Evolutionary conservation across 257 asterid genomes (phyloP), one percentile per base, ranked within the genome.

Genomic region (Capsicum chinense): DNA sequence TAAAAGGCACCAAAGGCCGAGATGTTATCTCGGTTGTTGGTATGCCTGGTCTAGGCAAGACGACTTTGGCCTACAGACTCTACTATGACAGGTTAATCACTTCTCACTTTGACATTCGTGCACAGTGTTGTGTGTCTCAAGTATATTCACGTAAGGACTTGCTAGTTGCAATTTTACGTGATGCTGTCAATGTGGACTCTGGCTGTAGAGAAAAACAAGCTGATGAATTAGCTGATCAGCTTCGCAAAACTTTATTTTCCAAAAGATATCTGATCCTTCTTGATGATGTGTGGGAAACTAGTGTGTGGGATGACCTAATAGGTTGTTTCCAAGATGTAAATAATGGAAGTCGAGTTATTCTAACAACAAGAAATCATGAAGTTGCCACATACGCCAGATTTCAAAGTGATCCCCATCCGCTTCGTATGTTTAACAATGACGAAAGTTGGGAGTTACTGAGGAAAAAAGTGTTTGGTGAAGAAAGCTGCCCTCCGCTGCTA

Each of bases 21-120:
- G 88, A 86, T 37, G 39, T 73, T 4, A 26, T 86, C 12, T 79
- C 89, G 15, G 73, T 91, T 6, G 87, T 60, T 35, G 90, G 93
- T 16, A 89, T 89, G 92, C 73, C 88, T 21, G 92, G 92, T 64
- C 79, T 88, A 4, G 91, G 91, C 33, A 89, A 89, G 87, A 85
- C 88, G n/a, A 89, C 91, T 26, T 17, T 89, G 5, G 89, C 90
- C 47, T 83, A 81, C 33, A 83, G 85, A 37, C 8, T 88, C 15
- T 88, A 79, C 79, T 44, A 64, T 62, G 81, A 85, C 60, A 56
- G 79, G 47, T 81, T 7, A 6, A 9, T 85, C 63, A 56, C 16
- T 6, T 3, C 83, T 60, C 39, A 70, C 59, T 90, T 88, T 52
- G 83, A 90, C 67, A 83, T 82, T 13, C 58, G 80, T 52, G 79